Evolutionary conservation across 768 basidiomycete species (phyloP).

Genomic region (Mycena amicta): DNA sequence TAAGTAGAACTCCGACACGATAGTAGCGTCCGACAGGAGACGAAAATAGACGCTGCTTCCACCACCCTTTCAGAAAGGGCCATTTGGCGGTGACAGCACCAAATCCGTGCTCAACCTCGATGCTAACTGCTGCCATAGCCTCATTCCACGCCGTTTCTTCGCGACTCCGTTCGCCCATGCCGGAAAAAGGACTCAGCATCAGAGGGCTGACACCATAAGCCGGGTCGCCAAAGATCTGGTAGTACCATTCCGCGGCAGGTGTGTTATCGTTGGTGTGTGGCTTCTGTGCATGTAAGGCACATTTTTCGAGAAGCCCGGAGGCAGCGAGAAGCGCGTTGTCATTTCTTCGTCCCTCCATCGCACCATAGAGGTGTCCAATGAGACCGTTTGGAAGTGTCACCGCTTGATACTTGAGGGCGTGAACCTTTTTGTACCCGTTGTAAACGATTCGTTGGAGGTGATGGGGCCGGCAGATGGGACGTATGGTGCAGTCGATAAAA

Average conservation of each 20-base stretch:
- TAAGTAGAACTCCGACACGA: slow-evolving; percentile 26
- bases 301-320: slow-evolving; percentile 12
- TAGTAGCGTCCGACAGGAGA: slow-evolving; percentile 31
- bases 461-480: slow-evolving; percentile 11
- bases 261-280: slow-evolving; percentile 9
- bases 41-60: slow-evolving; percentile 20
- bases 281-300: slow-evolving; percentile 5
- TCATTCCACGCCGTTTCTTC: slow-evolving; percentile 27
- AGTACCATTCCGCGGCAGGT: slow-evolving; percentile 10
- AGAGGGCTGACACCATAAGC: slow-evolving; percentile 26
- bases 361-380: slow-evolving; percentile 23
- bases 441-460: slow-evolving; percentile 8
- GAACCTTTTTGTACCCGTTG: slow-evolving; percentile 30
- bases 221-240: slow-evolving; percentile 29
- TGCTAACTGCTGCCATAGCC: slow-evolving; percentile 25
- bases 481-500: slow-evolving; percentile 30
- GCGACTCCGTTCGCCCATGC: slow-evolving; percentile 2
- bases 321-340: slow-evolving; percentile 20
- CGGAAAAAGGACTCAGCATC: slow-evolving; percentile 24
- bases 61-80: slow-evolving; percentile 28
- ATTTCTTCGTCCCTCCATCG: slow-evolving; percentile 24
- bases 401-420: slow-evolving; percentile 30
- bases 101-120: slow-evolving; percentile 34
- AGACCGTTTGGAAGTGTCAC: slow-evolving; percentile 25
- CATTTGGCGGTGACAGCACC: slow-evolving; percentile 23